phyloP scores from a whole-genome alignment of 2,329 filamentous ascomycete species.

The Aspergillus sp. region DNA sequence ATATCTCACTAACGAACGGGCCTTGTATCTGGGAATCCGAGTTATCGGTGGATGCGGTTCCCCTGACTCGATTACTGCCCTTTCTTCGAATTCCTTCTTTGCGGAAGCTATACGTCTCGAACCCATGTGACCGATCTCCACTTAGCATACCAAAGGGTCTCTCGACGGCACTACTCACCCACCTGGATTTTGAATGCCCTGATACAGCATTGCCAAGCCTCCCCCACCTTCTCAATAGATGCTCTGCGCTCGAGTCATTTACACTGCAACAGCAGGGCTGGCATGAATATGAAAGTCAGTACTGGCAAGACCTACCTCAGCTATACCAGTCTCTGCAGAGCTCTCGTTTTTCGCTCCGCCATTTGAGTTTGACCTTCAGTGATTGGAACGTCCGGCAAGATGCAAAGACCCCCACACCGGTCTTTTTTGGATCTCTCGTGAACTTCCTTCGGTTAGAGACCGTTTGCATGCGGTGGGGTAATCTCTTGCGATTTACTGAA shows the following conservation, averaged over 20 bases:
- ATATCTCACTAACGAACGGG: neutral
- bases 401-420: neutral
- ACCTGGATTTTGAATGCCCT: neutral
- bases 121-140: neutral
- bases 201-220: neutral
- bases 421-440: neutral
- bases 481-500: neutral
- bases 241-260: neutral
- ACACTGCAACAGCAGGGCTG: neutral
- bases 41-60: neutral
- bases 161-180: neutral
- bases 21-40: neutral
- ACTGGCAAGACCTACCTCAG: neutral
- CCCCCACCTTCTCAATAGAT: neutral
- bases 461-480: neutral
- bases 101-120: neutral
- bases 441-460: neutral
- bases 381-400: neutral
- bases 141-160: neutral
- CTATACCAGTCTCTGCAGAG: neutral
- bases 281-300: neutral
- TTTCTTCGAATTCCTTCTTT: neutral
- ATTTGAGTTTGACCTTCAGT: neutral
- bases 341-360: neutral
- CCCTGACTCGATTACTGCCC: neutral